A percentile compares a stretch with the other conserved stretches of the same genome.
Conservation (phyloP, 1,284 basidiomycete species). For the Dichomitus squalens region DNA sequence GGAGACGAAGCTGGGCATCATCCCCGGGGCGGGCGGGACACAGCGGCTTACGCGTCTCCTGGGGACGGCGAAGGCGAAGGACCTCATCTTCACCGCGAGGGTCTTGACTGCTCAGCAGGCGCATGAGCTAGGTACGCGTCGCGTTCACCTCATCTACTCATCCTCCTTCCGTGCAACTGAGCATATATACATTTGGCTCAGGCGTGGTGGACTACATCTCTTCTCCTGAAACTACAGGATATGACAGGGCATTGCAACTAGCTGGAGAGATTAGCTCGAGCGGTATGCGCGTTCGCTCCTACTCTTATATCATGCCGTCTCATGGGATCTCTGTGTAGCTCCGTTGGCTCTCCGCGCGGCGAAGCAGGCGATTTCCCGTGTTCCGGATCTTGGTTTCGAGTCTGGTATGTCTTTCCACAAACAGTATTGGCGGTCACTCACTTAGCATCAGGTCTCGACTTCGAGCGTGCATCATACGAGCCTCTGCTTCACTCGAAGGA, state of each 20-base stretch:
- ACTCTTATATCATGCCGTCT: background rate
- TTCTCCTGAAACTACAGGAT: constrained; percentile 54
- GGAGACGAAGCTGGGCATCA: constrained; percentile 87
- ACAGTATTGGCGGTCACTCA: background rate
- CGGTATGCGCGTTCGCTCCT: constrained; percentile 46
- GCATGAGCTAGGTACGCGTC: constrained; percentile 65
- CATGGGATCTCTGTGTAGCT: constrained; percentile 47
- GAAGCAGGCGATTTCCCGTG: constrained; percentile 85
- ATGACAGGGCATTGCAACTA: constrained; percentile 66
- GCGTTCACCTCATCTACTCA: background rate
- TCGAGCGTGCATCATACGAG: constrained; percentile 88
- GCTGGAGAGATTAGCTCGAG: constrained; percentile 70
- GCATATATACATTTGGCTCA: constrained; percentile 30
- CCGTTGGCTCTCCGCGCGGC: constrained; percentile 89
- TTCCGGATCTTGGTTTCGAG: constrained; percentile 77
- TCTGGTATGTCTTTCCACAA: constrained; percentile 48
- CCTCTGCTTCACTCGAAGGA: constrained; percentile 80
- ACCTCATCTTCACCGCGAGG: constrained; percentile 82
- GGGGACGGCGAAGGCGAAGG: constrained; percentile 84
- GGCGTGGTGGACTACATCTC: constrained; percentile 84
- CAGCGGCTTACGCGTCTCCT: constrained; percentile 84
- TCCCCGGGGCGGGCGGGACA: constrained; percentile 95
- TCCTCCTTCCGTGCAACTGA: background rate
- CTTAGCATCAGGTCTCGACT: constrained; percentile 70
- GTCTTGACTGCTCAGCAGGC: constrained; percentile 71